Conservation (phyloP, 176 grass and related monocot genomes). For the Phoenix dactylifera region DNA sequence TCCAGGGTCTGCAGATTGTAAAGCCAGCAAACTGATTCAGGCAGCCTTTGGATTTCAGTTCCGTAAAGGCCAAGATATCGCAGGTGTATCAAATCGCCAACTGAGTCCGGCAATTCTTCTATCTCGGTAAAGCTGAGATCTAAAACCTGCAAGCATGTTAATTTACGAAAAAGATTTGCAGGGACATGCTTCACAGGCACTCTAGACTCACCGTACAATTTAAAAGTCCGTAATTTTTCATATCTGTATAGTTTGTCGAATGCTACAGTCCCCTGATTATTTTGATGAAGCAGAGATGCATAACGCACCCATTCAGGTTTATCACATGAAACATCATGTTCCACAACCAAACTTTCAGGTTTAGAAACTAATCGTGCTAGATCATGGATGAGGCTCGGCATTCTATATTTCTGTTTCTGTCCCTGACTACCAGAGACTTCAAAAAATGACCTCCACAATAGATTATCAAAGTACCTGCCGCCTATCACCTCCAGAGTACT, state of each 20-base stretch:
- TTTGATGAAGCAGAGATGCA: conserved; percentile 23
- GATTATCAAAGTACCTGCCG: no score
- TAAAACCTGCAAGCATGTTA: conserved; percentile 26
- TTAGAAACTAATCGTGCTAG: conserved; percentile 24
- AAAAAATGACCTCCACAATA: conserved; percentile 27
- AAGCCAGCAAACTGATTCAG: conserved; percentile 17
- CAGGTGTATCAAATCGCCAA: conserved; percentile 35
- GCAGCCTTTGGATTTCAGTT: conserved; percentile 26
- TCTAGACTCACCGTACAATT: conserved; percentile 17
- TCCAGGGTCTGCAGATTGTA: conserved; percentile 20
- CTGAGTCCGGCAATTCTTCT: conserved; percentile 26
- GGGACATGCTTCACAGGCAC: conserved; percentile 20
- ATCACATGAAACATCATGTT: neutral
- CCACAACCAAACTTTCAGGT: conserved; percentile 20
- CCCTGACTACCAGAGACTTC: conserved; percentile 1
- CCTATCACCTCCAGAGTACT: no score
- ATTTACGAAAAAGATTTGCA: conserved; percentile 22
- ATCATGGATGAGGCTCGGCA: conserved; percentile 32
- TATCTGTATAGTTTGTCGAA: conserved; percentile 27
- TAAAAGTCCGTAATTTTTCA: conserved; percentile 38
- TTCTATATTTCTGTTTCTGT: conserved; percentile 10
- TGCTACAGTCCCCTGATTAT: neutral
- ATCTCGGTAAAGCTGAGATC: conserved; percentile 36
- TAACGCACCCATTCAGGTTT: conserved; percentile 11
- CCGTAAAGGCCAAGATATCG: conserved; percentile 32